Base-by-base conservation (phyloP, 2,329 filamentous ascomycete species). In the Trichoderma sp. region DNA sequence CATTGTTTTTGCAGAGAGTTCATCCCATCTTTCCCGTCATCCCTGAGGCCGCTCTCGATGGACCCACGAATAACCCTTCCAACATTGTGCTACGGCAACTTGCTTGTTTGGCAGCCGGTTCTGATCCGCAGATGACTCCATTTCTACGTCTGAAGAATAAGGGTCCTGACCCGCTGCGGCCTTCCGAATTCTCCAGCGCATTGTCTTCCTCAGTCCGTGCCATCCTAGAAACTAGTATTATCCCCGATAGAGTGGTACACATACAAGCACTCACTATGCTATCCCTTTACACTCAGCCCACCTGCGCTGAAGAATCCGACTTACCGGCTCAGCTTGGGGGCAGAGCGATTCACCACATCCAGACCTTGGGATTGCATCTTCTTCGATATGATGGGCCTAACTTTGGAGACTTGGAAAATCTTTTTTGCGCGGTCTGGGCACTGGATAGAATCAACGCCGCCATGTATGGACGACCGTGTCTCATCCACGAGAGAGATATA, bases 351-450 rank as follows among this genome's bases (percentile, higher is more conserved):
- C 86, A 88, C 64, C 84, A 89, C 67, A 81, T 84, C 45, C 83
- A 87, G 48, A 87, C 85, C 0, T 76, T 88, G 0, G 78, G 87
- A 1, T 73, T 88, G 19, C 87, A 89, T 65, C 79, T 89, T 0
- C 70, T 81, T 0, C 77, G 78, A 4, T 79, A 81, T 64, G 75
- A 81, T 58, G 79, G 72, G 25, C 76, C 78, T 0, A 79, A 80
- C 29, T 75, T 77, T 10, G 78, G 82, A 50, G 80, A 82, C 29
- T 76, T 82, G 2, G 82, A 84, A 64, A 82, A 79, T 2, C 71
- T 89, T 2, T 87, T 88, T 53, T 89, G 86, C 71, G 85, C 83
- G 7, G 78, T 88, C 0, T 89, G 86, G 86, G 86, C 86, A 0
- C 74, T 90, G 1, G 88, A 90, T 72, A 81, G 86, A 15, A 80